Base-by-base conservation (phyloP, 2,329 filamentous ascomycete genomes). In the Nannizziopsis arthrosporioides region DNA sequence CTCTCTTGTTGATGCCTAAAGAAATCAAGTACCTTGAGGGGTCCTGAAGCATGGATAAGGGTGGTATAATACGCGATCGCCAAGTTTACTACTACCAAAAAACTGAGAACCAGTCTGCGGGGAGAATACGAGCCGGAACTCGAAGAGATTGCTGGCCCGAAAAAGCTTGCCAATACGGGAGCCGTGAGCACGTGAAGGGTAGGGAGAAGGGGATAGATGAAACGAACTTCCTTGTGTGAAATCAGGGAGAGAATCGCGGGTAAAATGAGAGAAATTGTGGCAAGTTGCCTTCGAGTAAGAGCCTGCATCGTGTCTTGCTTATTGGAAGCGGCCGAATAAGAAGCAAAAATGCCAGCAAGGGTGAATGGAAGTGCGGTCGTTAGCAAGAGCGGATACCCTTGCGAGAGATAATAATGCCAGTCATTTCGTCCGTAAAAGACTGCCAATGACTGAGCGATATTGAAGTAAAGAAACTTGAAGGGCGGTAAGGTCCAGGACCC, bases 191-290 rank as follows among this genome's bases (percentile, higher is more conserved):
- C 70, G 62, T 92, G 86, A 5, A 98, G 75, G n/a, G 82, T 75
- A 1, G 92, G 90, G 1, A 96, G 75, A 14, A 98, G 75, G 1
- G 92, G 90, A 59, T 94, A 94, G 56, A 96, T 85, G 70, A 98
- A 98, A 59, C 92, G 86, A 57, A 94, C 85, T 73, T 98, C 92
- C 65, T 98, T 98, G 69, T 98, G 92, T 1, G 87, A 81, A 55
- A 96, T 85, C 41, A 85, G 61, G 1, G 86, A 94, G 31, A 96
- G 74, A 1, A 72, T 64, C 1, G 68, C 62, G 8, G 84, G 68
- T 49, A 82, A 84, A 27, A 78, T 65, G 47, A 81, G 53, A 37
- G 82, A 73, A 6, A 78, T 71, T 27, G 73, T 71, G 8, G 79
- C 72, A 7, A 89, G 68, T 32, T 75, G 73, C 47, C 72, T 73